A percentile compares a stretch with the other conserved stretches of the same genome.
phyloP scores from a whole-genome alignment of 2,329 filamentous ascomycete genomes.

The Ophiosphaerella herpotricha region DNA sequence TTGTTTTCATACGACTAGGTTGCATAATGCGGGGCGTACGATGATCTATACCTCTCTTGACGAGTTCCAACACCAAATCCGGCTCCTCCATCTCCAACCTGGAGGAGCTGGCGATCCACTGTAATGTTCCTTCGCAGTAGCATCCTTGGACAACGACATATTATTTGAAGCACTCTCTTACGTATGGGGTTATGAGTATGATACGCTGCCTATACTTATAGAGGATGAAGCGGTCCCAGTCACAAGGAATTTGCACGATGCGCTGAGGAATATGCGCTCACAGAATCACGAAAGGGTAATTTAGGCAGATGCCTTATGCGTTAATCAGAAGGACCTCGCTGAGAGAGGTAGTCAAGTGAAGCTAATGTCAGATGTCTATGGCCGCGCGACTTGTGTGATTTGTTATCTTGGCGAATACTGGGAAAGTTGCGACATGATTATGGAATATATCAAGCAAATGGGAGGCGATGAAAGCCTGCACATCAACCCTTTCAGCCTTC shows the following conservation, averaged over 20 bases:
- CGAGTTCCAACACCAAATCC: slow-evolving; percentile 1
- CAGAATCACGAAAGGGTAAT: neutral
- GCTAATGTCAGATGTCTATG: neutral
- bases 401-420: neutral
- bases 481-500: neutral
- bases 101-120: neutral
- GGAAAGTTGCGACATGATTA: neutral
- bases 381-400: neutral
- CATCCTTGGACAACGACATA: slow-evolving; percentile 4
- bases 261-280: too few species aligned
- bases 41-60: slow-evolving; percentile 2
- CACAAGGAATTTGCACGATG: neutral
- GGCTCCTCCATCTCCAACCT: slow-evolving; percentile 2
- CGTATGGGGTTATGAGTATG: neutral
- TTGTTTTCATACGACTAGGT: too few species aligned
- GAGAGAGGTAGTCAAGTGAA: neutral
- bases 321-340: neutral
- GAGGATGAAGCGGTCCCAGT: neutral
- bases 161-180: slow-evolving; percentile 7
- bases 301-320: neutral
- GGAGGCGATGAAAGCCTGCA: neutral
- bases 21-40: too few species aligned
- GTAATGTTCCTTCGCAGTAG: neutral
- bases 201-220: neutral
- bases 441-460: neutral